Base-by-base conservation (phyloP, 306 rosid genomes). In the Cucumis melo region DNA sequence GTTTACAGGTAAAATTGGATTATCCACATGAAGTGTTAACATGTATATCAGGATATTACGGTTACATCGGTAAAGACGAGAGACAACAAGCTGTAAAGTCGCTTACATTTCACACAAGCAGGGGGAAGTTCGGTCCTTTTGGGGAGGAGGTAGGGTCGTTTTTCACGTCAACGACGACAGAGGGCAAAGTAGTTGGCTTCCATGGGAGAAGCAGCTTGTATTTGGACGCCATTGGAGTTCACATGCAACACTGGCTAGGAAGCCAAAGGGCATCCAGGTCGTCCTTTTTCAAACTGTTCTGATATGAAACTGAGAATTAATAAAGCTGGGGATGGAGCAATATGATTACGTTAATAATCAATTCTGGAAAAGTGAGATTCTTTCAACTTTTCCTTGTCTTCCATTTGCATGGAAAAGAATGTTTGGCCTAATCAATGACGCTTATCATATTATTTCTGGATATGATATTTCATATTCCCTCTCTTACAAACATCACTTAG, bases 211-310 rank as follows among this genome's bases (percentile, higher is more conserved):
- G 91, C 86, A 88, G 97, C 89, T 76, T 83, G 83, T 93, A 88
- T 82, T 85, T 93, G 89, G 94, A 93, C 78, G 96, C 98, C 78
- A 86, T 91, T 29, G 98, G 98, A 54, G 86, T 90, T 78, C 98
- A 93, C 70, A 93, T 91, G 98, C 97, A 93, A 48, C 97, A 93
- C 55, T 93, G 98, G 98, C 86, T 91, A 0, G 98, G 96, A 78
- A 91, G 78, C 80, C 96, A 90, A 80, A 88, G 78, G 78, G 29
- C 79, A 74, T 70, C 86, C 44, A 90, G 76, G 82, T 59, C 89
- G 11, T 89, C 91, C 53, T 71, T 86, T 78, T 93, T 91, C 87
- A 93, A 81, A 84, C 61, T 72, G 76, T 93, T 89, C 84, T 88
- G 82, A 87, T 77, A 21, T 21, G 46, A 34, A 41, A 55, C 32